These are phyloP conservation scores for Hirsutella thompsonii DNA, from an alignment of 2,329 filamentous ascomycete genomes.

Conservation along the genomic window DNA sequence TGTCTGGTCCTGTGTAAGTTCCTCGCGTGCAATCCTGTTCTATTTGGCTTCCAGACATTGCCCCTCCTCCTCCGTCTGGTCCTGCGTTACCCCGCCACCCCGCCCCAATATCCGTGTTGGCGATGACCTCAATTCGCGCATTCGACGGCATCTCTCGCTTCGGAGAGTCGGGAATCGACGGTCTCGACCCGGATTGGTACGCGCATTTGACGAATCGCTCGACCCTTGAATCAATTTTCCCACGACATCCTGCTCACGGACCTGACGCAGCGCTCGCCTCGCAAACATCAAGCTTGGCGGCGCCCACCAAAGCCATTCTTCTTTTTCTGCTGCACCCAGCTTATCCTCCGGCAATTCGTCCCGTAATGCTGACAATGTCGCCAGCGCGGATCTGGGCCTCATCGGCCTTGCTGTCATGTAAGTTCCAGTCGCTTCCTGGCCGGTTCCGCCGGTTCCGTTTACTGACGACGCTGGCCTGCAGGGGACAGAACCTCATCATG, in stretches of 20 bases:
- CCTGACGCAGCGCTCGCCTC: slow-evolving; percentile 53
- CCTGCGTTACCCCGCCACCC: slow-evolving; percentile 25
- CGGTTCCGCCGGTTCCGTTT: slow-evolving; percentile 5
- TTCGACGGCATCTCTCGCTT: neutral
- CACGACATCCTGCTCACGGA: slow-evolving; percentile 20
- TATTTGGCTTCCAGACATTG: slow-evolving; percentile 10
- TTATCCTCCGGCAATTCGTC: slow-evolving; percentile 14
- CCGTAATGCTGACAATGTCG: slow-evolving; percentile 41
- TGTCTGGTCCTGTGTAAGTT: slow-evolving; percentile 59
- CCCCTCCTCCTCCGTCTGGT: slow-evolving; percentile 9
- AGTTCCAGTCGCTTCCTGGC: slow-evolving; percentile 18
- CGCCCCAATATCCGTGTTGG: slow-evolving; percentile 12
- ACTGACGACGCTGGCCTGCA: slow-evolving; percentile 14
- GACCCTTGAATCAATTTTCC: neutral
- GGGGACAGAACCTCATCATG: slow-evolving; percentile 76
- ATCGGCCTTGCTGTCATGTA: slow-evolving; percentile 87
- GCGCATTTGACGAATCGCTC: neutral
- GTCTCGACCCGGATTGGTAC: neutral
- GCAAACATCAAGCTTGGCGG: slow-evolving; percentile 61
- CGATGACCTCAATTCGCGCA: slow-evolving; percentile 23
- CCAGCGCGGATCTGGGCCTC: slow-evolving; percentile 79
- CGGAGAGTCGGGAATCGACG: neutral
- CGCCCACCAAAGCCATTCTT: slow-evolving; percentile 27
- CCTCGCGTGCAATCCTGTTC: neutral
- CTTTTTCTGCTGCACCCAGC: slow-evolving; percentile 15